Base-by-base conservation (phyloP, 1,284 basidiomycete species). In the Lignosus rhinocerotis region DNA sequence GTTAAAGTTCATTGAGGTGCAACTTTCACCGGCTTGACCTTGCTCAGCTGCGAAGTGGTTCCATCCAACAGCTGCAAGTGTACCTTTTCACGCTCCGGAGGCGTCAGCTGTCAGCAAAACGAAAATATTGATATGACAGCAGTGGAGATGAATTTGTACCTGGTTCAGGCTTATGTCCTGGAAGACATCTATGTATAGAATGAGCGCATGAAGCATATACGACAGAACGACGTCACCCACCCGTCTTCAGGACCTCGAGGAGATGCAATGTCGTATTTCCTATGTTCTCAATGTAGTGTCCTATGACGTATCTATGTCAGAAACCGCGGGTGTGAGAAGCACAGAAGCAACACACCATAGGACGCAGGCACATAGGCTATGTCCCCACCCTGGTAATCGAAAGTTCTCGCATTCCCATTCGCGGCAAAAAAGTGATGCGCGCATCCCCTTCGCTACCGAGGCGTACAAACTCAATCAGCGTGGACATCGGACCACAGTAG, bases 211-310 rank as follows among this genome's bases (percentile, higher is more conserved):
- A 21, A 39, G 17, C 21, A 32, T 33, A 33, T 47, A 31, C 19
- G 31, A 43, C 34, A 4, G 32, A 12, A 7, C 4, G 30, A 39
- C 45, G 36, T 30, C 7, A 56, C 70, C 53, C 67, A 78, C 81
- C 78, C 36, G 82, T 78, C 61, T 80, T 82, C 70, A 88, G 82
- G 36, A 90, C 78, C 69, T 89, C 87, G 8, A 90, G 72, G 67
- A 83, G 84, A 58, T 74, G 76, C 45, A 88, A 67, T 0, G 84
- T 80, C 2, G 78, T 77, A 62, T 84, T 82, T n/a, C 87, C 86
- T 1, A 80, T 84, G 67, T 88, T 88, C 72, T 89, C 85, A 30
- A 89, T 75, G 65, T 89, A 88, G 67, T 89, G 88, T 0, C 83
- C 85, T 80, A 51, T 36, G 34, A 41, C 38, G 21, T 30, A 6